Evolutionary conservation across 2,329 filamentous ascomycete species (phyloP), one percentile per base, ranked within the genome.

Genomic region (Claviceps pazoutovae): DNA sequence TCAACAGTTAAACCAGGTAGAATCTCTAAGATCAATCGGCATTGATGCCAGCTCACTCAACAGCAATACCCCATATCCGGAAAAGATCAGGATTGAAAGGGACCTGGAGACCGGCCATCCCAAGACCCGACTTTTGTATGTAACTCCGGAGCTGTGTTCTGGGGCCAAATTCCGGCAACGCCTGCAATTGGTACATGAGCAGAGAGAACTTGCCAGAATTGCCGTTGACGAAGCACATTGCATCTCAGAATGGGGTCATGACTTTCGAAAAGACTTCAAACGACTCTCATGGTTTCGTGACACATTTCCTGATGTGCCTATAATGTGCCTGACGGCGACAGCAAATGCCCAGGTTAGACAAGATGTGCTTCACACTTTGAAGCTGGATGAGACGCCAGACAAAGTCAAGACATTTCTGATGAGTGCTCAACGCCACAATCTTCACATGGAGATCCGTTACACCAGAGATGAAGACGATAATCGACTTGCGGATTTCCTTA

Each of bases 191-290:
- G 83, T 96, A 14, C 73, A 96, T 62, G 72, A 80, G 53, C 89
- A 96, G 65, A 79, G 79, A 53, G 88, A 96, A 67, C 78, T 97
- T n/a, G 84, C 85, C 9, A 81, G 91, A 14, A 80, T 97, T 56
- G 91, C 86, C 47, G 83, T 97, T 53, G 91, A 97, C 62, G 91
- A 97, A 69, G 91, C 91, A 2, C 91, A 97, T 66, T 97, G 91
- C 66, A 95, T 97, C 59, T 95, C 88, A 23, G 90, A 96, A 81
- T 96, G 91, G 91, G 91, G 91, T 1, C 90, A 97, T 65, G 91
- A 97, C 66, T 97, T 97, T 64, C 84, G 91, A n/a, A 86, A 84
- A 38, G 86, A 89, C 53, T 97, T 95, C 68, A 89, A 93, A 62
- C 79, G 84, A 19, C 75, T 97, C 6, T 83, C 80, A 2, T 96